phyloP scores from a whole-genome alignment of 148 eudicot species.

The Silene uniflora region DNA sequence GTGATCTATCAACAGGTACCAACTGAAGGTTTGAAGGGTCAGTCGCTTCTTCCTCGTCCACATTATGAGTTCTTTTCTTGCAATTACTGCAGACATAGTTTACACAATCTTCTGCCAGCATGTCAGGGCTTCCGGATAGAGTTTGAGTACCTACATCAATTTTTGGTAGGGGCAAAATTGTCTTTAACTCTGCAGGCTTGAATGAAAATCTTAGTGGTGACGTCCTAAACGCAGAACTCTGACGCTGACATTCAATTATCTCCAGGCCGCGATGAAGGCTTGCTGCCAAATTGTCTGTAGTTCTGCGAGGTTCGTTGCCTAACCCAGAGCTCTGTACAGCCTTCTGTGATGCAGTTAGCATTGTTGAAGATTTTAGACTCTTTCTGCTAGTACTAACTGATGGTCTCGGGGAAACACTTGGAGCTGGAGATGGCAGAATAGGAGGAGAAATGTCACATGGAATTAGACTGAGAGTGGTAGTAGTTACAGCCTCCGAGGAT shows the following conservation, averaged over 20 bases:
- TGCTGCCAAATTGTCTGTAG: constrained; percentile 67
- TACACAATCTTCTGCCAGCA: constrained; percentile 32
- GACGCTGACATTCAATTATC: constrained; percentile 52
- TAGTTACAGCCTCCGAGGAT: not conserved
- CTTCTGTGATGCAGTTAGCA: constrained; percentile 51
- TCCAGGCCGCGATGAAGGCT: constrained; percentile 87
- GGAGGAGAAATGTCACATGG: constrained; percentile 49
- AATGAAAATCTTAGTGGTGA: constrained; percentile 71
- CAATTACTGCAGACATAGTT: constrained; percentile 55
- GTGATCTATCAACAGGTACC: constrained; percentile 55
- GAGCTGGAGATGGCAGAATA: constrained; percentile 64
- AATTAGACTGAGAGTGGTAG: constrained; percentile 33
- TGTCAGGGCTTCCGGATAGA: constrained; percentile 32
- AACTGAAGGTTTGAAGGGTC: constrained; percentile 60
- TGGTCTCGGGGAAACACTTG: constrained; percentile 73
- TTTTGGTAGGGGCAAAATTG: constrained; percentile 46
- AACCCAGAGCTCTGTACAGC: constrained; percentile 20
- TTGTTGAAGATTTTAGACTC: constrained; percentile 66
- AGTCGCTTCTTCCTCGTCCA: constrained; percentile 37
- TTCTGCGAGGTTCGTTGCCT: constrained; percentile 24
- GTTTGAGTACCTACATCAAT: constrained; percentile 91
- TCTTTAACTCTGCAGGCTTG: constrained; percentile 55
- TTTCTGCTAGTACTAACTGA: constrained; percentile 52
- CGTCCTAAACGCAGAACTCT: constrained; percentile 59
- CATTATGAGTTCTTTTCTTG: constrained; percentile 37